Conservation (phyloP, 768 basidiomycete species). For the Gyrodon lividus region DNA sequence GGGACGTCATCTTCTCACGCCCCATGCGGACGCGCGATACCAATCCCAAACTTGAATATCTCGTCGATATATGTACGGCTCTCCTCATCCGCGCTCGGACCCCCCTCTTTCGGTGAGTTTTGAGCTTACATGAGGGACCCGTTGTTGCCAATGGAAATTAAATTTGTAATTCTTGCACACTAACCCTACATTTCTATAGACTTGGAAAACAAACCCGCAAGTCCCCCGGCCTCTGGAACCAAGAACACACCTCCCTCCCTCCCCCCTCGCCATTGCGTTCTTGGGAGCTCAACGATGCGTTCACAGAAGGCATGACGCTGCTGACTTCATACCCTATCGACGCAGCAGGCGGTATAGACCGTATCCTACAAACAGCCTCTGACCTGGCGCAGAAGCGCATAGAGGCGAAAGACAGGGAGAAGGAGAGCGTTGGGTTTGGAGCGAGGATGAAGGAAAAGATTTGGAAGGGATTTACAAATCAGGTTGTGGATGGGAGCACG, state of each 20-base stretch:
- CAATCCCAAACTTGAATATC: conserved; percentile 63
- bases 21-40: conserved; percentile 49
- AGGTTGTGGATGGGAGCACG: conserved; percentile 35
- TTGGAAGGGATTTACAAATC: conserved; percentile 68
- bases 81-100: conserved; percentile 62
- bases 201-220: conserved; percentile 48
- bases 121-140: not conserved
- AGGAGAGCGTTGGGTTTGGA: conserved; percentile 46
- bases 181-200: conserved; percentile 33
- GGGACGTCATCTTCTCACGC: conserved; percentile 71
- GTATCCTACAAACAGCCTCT: conserved; percentile 62
- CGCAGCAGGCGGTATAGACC: conserved; percentile 67
- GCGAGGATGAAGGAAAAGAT: conserved; percentile 55
- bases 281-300: conserved; percentile 60
- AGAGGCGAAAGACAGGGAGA: conserved; percentile 34
- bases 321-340: conserved; percentile 66
- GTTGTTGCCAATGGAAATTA: too few species aligned
- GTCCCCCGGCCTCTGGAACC: conserved; percentile 53
- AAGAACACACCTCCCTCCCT: conserved; percentile 37
- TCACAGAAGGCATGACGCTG: conserved; percentile 62
- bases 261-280: conserved; percentile 45
- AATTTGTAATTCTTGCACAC: not conserved
- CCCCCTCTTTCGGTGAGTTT: conserved; percentile 52
- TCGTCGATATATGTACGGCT: conserved; percentile 68
- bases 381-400: conserved; percentile 57